Base-by-base conservation (phyloP, 2,329 filamentous ascomycete genomes). In the Fusarium keratoplasticum region DNA sequence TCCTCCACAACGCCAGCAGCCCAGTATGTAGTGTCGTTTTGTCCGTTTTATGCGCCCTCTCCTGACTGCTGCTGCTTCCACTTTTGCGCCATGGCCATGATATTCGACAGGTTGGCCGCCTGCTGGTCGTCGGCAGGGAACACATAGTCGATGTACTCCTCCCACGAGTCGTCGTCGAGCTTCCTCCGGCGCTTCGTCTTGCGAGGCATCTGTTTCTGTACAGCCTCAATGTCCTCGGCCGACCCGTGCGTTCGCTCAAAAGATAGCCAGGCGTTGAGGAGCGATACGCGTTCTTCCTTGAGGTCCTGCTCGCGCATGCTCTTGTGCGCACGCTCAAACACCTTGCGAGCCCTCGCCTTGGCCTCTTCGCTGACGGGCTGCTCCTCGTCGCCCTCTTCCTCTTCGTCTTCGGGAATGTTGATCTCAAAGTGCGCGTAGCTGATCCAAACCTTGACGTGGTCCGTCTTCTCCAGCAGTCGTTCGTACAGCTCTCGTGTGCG, bases 401-500 rank as follows among this genome's bases (percentile, higher is more conserved):
- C 91, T 44, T 90, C 90, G 61, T 90, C 89, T 66, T 97, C 95
- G 52, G 95, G 95, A 0, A 98, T 92, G 81, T 96, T 96, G 86
- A 98, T 94, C 84, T 99, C 96, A 80, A 99, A 98, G 82, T 97
- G 94, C n/a, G 96, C 96, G 84, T 96, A 99, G 82, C 94, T 96
- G 83, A 96, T 97, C 96, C 96, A 99, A 69, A 99, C 96, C 87
- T 98, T 99, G 87, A 98, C 95, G 81, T 99, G 96, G 80, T 96
- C 93, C n/a, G 96, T 98, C 90, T 97, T 98, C 79, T 94, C 88
- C 50, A 99, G 89, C 14, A 99, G 88, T 9, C 96, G 91, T 85
- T 98, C 96, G 84, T 98, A 99, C 52, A 99, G 86, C 5, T 86
- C 86, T 58, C 96, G 89, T 6, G 95, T 95, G 58, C 92, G 88